A percentile compares a stretch with the other conserved stretches of the same genome.
These are phyloP conservation scores for Neurospora pannonica DNA, from an alignment of 495 filamentous ascomycete species.

Conservation along the genomic window DNA sequence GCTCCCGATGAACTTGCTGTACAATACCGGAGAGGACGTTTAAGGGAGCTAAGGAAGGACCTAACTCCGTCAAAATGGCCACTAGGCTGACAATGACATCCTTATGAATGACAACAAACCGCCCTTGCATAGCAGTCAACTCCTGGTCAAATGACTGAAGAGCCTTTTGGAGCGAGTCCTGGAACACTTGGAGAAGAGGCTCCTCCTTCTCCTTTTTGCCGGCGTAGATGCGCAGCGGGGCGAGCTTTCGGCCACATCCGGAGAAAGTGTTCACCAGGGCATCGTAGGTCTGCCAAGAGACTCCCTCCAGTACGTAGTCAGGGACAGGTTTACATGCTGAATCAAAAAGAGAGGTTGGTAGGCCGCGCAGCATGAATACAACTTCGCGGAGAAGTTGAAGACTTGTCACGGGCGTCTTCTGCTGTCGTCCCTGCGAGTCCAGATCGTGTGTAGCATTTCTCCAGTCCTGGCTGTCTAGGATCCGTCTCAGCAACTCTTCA, in stretches of 20 bases:
- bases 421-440: conserved; percentile 21
- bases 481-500: conserved; percentile 33
- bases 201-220: conserved; percentile 21
- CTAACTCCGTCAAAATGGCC: conserved; percentile 50
- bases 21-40: conserved; percentile 43
- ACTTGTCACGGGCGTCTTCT: conserved; percentile 52
- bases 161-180: conserved; percentile 31
- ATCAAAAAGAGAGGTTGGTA: conserved; percentile 66
- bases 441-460: conserved; percentile 24
- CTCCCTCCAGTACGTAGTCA: conserved; percentile 25
- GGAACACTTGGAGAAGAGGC: conserved; percentile 43
- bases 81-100: conserved; percentile 49
- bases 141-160: conserved; percentile 34
- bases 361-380: conserved; percentile 74
- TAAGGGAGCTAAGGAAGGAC: conserved; percentile 44
- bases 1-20: conserved; percentile 26
- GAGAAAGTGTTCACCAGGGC: conserved; percentile 31
- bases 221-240: conserved; percentile 25
- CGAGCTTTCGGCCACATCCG: conserved; percentile 30
- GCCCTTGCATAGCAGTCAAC: conserved; percentile 35
- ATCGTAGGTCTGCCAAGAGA: conserved; percentile 33
- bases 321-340: conserved; percentile 22
- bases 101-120: conserved; percentile 31
- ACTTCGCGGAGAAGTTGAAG: conserved; percentile 67
- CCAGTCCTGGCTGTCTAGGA: conserved; percentile 60